Base-by-base conservation (phyloP, 495 filamentous ascomycete species). In the Saxophila tyrrhenica region DNA sequence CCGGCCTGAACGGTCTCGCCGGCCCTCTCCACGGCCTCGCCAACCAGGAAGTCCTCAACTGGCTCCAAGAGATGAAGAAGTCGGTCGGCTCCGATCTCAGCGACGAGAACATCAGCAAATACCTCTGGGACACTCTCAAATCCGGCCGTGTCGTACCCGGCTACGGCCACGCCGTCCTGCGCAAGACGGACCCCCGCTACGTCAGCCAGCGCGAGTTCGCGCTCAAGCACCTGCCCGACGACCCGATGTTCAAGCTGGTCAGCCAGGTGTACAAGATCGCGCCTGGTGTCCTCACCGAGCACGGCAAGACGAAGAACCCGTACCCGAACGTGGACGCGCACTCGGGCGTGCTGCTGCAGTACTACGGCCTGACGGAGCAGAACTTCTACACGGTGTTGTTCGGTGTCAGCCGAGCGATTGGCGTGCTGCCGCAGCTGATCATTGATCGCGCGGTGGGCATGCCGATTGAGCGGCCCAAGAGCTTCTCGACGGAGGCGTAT, bases 341-440 rank as follows among this genome's bases (percentile, higher is more conserved):
- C 84, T 94, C 87, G 39, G 92, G 92, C 78, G 92, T 97, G 61
- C 87, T 98, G 60, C 86, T 98, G 52, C 94, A 98, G 77, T 95
- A 98, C 81, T 98, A 98, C 73, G 92, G 92, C 64, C 77, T 98
- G 70, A 97, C 86, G 56, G 91, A 98, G 79, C 84, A 92, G 70
- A 96, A 84, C 84, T 98, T 92, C 83, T 98, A 98, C 83, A 98
- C 92, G 55, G 92, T 98, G 51, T 84, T 97, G 65, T 98, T 98
- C 73, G 92, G 92, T 79, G 94, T 98, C 20, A 95, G 89, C 59
- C 85, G 92, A 69, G 92, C 94, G 61, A 84, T 98, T 63, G 92
- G 92, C 83, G 92, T 97, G 57, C 83, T 97, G 55, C 94, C 92
- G 56, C 92, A 98, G 79, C 79, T 98, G 66, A 98, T 98, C 80